Evolutionary conservation across 805 yeast species (phyloP).

Genomic region (Candida tammaniensis): DNA sequence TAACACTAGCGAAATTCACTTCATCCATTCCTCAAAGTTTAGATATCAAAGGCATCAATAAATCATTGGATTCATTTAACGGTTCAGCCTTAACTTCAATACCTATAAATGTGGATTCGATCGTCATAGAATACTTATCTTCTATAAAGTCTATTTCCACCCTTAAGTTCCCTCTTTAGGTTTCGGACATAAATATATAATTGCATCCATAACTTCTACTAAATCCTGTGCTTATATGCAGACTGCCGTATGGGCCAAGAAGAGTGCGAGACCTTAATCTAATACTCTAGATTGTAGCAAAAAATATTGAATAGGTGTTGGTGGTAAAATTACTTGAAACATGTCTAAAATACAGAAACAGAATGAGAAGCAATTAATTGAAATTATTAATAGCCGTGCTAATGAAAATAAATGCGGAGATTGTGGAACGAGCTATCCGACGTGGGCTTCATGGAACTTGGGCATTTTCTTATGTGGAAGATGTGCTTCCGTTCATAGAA

Average conservation of each 20-base stretch:
- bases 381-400: conserved; percentile 53
- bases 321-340: no score
- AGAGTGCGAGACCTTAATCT: no score
- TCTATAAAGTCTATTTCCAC: no score
- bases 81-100: neutral
- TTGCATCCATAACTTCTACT: no score
- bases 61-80: neutral
- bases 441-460: conserved; percentile 48
- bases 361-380: conserved; percentile 52
- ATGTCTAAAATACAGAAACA: conserved; percentile 34
- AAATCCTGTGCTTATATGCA: no score
- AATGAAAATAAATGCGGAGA: conserved; percentile 79
- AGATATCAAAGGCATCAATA: conserved; percentile 1
- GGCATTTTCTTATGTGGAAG: conserved; percentile 81
- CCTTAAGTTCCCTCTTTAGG: no score
- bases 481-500: conserved; percentile 77
- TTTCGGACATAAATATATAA: no score
- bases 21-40: no score
- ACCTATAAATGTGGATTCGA: conserved; percentile 1
- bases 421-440: conserved; percentile 67
- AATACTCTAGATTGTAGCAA: no score
- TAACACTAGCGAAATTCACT: no score
- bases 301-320: no score
- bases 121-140: neutral
- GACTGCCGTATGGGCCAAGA: no score